Percentiles rank a stretch among this genome's conserved stretches.
Evolutionary conservation across 1,284 basidiomycete genomes (phyloP).

Genomic region (Wallemia mellicola): DNA sequence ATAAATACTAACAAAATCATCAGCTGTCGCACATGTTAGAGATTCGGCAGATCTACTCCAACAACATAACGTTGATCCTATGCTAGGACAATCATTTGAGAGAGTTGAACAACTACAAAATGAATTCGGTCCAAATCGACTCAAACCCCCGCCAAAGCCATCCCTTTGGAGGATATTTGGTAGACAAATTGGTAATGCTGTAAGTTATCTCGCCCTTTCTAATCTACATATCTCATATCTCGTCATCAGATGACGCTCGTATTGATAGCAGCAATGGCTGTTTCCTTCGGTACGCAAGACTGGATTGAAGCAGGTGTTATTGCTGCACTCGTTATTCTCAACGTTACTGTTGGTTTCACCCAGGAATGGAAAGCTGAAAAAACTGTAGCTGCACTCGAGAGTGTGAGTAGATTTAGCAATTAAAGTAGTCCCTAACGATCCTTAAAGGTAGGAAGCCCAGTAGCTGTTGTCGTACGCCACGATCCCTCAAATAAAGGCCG

Average conservation of each 20-base stretch:
- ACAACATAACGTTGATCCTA: conserved; percentile 8
- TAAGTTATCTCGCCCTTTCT: background rate
- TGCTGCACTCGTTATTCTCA: conserved; percentile 28
- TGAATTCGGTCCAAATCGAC: conserved; percentile 16
- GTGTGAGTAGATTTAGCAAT: conserved; percentile 9
- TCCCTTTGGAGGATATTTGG: conserved; percentile 6
- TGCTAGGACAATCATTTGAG: conserved; percentile 11
- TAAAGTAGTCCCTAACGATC: background rate
- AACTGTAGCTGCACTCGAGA: conserved; percentile 18
- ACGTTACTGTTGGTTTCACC: conserved; percentile 18
- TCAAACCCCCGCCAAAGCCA: conserved; percentile 16
- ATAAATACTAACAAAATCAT: too few relatives aligned
- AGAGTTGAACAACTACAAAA: conserved; percentile 11
- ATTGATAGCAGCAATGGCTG: conserved; percentile 20
- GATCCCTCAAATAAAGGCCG: conserved; percentile 7
- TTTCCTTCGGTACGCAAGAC: conserved; percentile 31
- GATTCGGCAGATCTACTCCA: background rate
- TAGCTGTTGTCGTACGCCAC: conserved; percentile 26
- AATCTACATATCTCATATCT: background rate
- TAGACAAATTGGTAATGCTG: background rate
- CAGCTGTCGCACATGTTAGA: background rate
- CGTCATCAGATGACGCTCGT: background rate
- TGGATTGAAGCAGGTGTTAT: conserved; percentile 36
- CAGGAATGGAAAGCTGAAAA: conserved; percentile 20
- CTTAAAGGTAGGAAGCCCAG: conserved; percentile 18